These are phyloP conservation scores for Biscutella auriculata DNA, from an alignment of 441 rosid genomes.

Conservation along the genomic window DNA sequence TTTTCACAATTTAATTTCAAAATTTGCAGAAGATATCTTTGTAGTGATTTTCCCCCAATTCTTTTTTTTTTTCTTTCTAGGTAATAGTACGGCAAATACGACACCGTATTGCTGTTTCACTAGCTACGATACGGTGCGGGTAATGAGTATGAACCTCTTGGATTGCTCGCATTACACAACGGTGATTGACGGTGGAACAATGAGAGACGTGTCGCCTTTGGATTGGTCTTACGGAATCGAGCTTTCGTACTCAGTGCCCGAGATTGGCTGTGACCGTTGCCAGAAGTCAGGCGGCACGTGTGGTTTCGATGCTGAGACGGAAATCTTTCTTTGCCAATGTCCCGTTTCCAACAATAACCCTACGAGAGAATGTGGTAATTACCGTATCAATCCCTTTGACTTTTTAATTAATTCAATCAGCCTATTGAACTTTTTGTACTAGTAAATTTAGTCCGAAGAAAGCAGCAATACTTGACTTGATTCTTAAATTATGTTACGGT, in stretches of 20 bases:
- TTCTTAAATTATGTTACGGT: no score
- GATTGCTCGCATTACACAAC: conserved; percentile 75
- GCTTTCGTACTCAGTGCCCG: conserved; percentile 51
- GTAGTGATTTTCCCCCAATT: not conserved
- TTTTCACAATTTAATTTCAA: no score
- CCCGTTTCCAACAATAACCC: conserved; percentile 45
- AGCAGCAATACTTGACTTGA: not conserved
- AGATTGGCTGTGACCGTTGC: conserved; percentile 63
- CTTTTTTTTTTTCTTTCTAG: not conserved
- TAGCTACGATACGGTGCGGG: conserved; percentile 61
- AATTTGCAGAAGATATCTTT: not conserved
- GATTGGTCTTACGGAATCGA: conserved; percentile 84
- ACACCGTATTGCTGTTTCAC: conserved; percentile 82
- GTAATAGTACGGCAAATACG: conserved; percentile 13
- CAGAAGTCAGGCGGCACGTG: conserved; percentile 62
- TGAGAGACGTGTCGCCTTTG: conserved; percentile 45
- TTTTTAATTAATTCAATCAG: not conserved
- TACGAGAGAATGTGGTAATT: conserved; percentile 63
- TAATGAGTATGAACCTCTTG: conserved; percentile 73
- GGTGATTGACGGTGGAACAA: conserved; percentile 31
- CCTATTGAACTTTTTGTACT: not conserved
- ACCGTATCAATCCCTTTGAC: not conserved
- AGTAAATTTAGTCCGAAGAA: not conserved
- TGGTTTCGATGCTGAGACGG: conserved; percentile 68
- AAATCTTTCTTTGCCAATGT: conserved; percentile 53